phyloP scores from a whole-genome alignment of 495 filamentous ascomycete species.

The Podospora didyma region DNA sequence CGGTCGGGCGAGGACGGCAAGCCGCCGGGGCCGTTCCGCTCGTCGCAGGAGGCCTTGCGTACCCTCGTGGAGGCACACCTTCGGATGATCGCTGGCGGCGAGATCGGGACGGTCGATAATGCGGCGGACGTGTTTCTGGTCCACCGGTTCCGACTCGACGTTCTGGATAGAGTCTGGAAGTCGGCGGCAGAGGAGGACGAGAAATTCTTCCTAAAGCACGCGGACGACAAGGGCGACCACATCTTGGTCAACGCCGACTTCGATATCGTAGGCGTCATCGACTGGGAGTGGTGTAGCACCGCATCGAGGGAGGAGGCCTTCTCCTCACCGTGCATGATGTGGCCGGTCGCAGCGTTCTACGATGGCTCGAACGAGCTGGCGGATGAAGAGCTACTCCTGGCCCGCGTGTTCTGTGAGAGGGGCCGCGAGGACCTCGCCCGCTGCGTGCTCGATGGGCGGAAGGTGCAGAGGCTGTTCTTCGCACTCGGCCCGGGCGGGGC shows the following conservation, averaged over 20 bases:
- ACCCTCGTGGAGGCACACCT: neutral
- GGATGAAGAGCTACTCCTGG: neutral
- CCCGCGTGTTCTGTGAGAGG: slow-evolving; percentile 1
- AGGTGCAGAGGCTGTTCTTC: slow-evolving; percentile 1
- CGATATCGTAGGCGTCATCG: slow-evolving; percentile 6
- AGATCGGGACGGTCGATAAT: neutral
- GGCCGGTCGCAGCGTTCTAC: slow-evolving; percentile 2
- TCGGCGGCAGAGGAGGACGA: neutral
- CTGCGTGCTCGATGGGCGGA: neutral
- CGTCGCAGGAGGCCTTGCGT: neutral
- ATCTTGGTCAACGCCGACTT: slow-evolving; percentile 5
- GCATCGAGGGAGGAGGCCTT: slow-evolving; percentile 3
- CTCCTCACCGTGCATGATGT: slow-evolving; percentile 7
- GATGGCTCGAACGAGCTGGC: slow-evolving; percentile 1
- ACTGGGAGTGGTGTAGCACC: slow-evolving; percentile 5
- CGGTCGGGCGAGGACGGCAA: neutral
- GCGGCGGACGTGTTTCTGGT: slow-evolving; percentile 4
- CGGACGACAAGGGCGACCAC: slow-evolving; percentile 8
- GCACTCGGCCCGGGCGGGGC: neutral
- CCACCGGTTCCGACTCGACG: slow-evolving; percentile 4
- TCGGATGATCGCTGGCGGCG: neutral
- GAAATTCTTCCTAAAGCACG: slow-evolving; percentile 4
- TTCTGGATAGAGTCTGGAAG: neutral
- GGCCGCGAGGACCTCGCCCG: slow-evolving; percentile 1
- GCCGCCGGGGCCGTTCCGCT: neutral